Evolutionary conservation across 2,329 filamentous ascomycete genomes (phyloP), one percentile per base, ranked within the genome.

Genomic region (Colletotrichum sp.): DNA sequence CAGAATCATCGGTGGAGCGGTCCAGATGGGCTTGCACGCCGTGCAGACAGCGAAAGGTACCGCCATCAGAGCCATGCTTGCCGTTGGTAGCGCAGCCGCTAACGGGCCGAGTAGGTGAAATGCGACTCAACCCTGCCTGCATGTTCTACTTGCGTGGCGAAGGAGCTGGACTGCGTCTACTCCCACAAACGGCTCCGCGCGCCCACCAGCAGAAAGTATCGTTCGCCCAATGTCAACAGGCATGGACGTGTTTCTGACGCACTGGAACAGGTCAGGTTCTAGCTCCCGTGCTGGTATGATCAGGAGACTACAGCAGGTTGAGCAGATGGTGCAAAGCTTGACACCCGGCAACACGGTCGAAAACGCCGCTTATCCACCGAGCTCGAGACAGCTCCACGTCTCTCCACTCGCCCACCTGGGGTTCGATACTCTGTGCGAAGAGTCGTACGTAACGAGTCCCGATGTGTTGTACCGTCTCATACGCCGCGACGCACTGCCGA

Each of bases 381-480:
- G 0, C 44, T 52, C n/a, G 3, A 52, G 10, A 21, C n/a, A 52
- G 2, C n/a, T 3, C 0, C n/a, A 52, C 1, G n/a, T 13, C n/a
- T 52, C 44, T 21, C 44, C 44, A 21, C 44, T 52, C 3, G 44
- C 44, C n/a, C 44, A 52, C n/a, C n/a, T 52, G n/a, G n/a, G 44
- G 12, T 52, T 52, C 1, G 44, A 52, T 12, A 52, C 6, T 52
- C 10, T 52, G n/a, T 52, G 44, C 10, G 44, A 52, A 13, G 44
- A 52, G n/a, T 21, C n/a, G 10, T 52, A 52, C 44, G n/a, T 21
- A 13, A 52, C 44, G 10, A 4, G 2, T 4, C 44, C n/a, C 18
- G 44, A 21, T 21, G n/a, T 52, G 10, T 21, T 52, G n/a, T 52
- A 21, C 10, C 44, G 44, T 52, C 44, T 52, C 9, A 52, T 21